These are phyloP conservation scores for Myxozyma melibiosi DNA, from an alignment of 805 yeast species.

Conservation along the genomic window DNA sequence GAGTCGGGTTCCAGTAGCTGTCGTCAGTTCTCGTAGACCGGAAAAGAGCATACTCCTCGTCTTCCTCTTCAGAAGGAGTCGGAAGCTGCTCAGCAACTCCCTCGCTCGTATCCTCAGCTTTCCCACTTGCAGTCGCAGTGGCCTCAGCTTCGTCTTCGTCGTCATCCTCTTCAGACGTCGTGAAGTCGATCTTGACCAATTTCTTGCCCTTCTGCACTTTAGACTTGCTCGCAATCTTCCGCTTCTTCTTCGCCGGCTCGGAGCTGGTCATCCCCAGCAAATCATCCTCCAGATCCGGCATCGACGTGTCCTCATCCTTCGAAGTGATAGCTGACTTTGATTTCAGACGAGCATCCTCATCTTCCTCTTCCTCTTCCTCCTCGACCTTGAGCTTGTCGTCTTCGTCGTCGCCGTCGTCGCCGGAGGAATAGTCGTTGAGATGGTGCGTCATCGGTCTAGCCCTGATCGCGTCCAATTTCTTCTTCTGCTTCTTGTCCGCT, in stretches of 20 bases:
- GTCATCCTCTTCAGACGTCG: conserved; percentile 35
- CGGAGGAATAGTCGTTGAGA: conserved; percentile 37
- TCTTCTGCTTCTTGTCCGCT: conserved; percentile 19
- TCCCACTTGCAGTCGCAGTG: neutral
- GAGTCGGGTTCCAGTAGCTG: conserved; percentile 27
- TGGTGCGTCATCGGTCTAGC: conserved; percentile 40
- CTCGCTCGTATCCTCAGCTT: neutral
- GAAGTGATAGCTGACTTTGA: neutral
- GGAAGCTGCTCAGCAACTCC: conserved; percentile 17
- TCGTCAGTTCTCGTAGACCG: conserved; percentile 1
- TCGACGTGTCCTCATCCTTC: conserved; percentile 4
- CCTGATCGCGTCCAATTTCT: neutral
- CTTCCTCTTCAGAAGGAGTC: conserved; percentile 24
- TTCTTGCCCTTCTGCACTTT: conserved; percentile 3
- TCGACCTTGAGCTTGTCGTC: conserved; percentile 1
- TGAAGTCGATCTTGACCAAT: conserved; percentile 25
- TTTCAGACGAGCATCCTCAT: neutral
- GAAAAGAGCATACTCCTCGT: neutral
- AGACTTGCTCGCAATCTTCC: conserved; percentile 1
- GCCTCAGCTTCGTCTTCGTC: conserved; percentile 30
- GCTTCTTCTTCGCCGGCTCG: conserved; percentile 3
- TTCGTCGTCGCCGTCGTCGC: conserved; percentile 31
- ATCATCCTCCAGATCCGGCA: conserved; percentile 11
- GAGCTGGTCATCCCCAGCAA: neutral
- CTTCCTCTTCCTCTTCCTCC: conserved; percentile 14